A percentile compares a stretch with the other conserved stretches of the same genome.
Conservation (phyloP, 2,329 filamentous ascomycete species). For the Tolypocladium guangdongense region DNA sequence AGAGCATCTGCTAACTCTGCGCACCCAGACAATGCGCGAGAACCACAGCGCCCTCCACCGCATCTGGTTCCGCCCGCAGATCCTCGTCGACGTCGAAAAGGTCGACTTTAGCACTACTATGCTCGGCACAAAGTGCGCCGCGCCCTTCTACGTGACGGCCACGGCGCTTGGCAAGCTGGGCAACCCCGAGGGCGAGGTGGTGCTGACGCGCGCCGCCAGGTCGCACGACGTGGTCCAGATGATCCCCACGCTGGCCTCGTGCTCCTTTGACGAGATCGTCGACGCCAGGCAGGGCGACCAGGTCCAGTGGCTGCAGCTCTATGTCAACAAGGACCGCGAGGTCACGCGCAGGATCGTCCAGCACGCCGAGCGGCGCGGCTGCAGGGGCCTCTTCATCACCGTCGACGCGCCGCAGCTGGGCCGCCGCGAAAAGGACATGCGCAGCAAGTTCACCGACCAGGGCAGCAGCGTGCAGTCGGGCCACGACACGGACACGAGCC, state of each 20-base stretch:
- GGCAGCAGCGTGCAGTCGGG: conserved; percentile 76
- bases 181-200: conserved; percentile 84
- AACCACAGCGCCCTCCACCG: conserved; percentile 95
- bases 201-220: conserved; percentile 72
- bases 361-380: conserved; percentile 84
- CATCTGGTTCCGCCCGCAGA: conserved; percentile 86
- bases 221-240: conserved; percentile 93
- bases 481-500: conserved; percentile 67
- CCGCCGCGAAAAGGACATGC: conserved; percentile 95
- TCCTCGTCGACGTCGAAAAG: conserved; percentile 81
- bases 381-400: conserved; percentile 94
- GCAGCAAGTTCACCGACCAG: conserved; percentile 75
- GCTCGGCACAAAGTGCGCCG: conserved; percentile 74
- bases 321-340: conserved; percentile 89
- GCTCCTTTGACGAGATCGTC: conserved; percentile 93
- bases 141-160: conserved; percentile 94
- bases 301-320: conserved; percentile 93
- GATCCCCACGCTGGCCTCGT: conserved; percentile 95
- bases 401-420: conserved; percentile 95
- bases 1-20: neutral
- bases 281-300: conserved; percentile 72
- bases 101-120: conserved; percentile 86
- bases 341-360: conserved; percentile 86
- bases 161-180: conserved; percentile 94
- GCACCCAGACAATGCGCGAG: conserved; percentile 70